Evolutionary conservation across 2,329 filamentous ascomycete genomes (phyloP).

Genomic region (Aspergillus brasiliensis): DNA sequence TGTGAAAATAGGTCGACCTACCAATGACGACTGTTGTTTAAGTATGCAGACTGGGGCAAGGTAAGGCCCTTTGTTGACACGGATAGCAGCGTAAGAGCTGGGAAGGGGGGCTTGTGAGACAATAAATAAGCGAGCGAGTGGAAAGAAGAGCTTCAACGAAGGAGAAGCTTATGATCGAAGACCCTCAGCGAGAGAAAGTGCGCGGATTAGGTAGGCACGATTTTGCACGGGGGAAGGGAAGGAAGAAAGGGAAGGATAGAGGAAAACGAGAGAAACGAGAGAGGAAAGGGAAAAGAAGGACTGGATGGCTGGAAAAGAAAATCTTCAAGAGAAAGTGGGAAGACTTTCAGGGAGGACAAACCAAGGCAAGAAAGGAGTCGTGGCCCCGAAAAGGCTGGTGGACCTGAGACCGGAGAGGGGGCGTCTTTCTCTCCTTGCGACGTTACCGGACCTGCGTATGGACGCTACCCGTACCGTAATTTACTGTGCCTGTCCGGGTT

Average conservation of each 20-base stretch:
- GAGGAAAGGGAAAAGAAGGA: slow-evolving; percentile 26
- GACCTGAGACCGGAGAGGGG: slow-evolving; percentile 22
- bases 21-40: slow-evolving; percentile 15
- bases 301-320: slow-evolving; percentile 15
- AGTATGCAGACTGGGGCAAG: slow-evolving; percentile 14
- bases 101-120: slow-evolving; percentile 14
- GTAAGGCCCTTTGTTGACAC: slow-evolving; percentile 16
- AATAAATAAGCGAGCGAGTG: slow-evolving; percentile 36
- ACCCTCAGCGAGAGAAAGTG: slow-evolving; percentile 22
- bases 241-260: slow-evolving; percentile 26
- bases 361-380: slow-evolving; percentile 32
- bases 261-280: slow-evolving; percentile 41
- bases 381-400: slow-evolving; percentile 24
- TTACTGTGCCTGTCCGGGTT: background rate
- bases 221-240: slow-evolving; percentile 25
- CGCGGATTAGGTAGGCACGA: slow-evolving; percentile 38
- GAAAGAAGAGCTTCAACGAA: slow-evolving; percentile 35
- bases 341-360: slow-evolving; percentile 27
- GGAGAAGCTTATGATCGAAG: slow-evolving; percentile 31
- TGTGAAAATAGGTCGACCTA: slow-evolving; percentile 12
- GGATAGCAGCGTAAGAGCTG: slow-evolving; percentile 15
- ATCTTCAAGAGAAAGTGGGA: slow-evolving; percentile 20
- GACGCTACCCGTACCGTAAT: slow-evolving; percentile 1
- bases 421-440: slow-evolving; percentile 19
- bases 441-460: slow-evolving; percentile 15